A percentile compares a stretch with the other conserved stretches of the same genome.
Evolutionary conservation across 1,284 basidiomycete species (phyloP).

Genomic region (Coniferiporia sulphurascens): DNA sequence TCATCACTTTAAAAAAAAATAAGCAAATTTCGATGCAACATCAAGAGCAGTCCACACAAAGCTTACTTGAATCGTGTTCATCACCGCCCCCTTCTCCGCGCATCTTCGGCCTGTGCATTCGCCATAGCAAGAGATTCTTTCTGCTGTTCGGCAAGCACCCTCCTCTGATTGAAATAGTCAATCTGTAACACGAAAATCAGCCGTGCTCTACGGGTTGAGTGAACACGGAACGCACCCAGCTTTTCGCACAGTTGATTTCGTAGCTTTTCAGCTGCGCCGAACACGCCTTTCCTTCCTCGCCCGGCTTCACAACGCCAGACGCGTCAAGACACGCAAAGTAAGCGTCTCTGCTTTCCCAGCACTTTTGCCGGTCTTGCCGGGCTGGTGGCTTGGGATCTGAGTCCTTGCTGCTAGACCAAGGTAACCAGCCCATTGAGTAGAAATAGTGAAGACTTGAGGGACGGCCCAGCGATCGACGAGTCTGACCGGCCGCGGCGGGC

Average conservation of each 20-base stretch:
- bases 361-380: constrained; percentile 57
- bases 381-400: constrained; percentile 14
- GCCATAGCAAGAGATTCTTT: constrained; percentile 59
- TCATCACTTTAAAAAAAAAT: too few species aligned
- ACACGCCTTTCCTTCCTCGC: constrained; percentile 58
- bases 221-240: constrained; percentile 55
- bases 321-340: constrained; percentile 76
- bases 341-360: constrained; percentile 73
- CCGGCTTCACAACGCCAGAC: constrained; percentile 59
- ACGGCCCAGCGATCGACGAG: neutral
- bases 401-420: constrained; percentile 4
- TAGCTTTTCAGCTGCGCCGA: constrained; percentile 47
- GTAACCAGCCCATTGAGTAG: constrained; percentile 12
- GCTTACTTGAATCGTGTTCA: neutral
- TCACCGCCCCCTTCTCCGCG: constrained; percentile 28
- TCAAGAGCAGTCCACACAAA: neutral
- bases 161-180: constrained; percentile 79
- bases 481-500: neutral
- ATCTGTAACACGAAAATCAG: constrained; percentile 41
- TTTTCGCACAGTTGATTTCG: constrained; percentile 68
- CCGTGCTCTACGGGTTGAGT: neutral
- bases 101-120: constrained; percentile 43
- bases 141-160: constrained; percentile 69
- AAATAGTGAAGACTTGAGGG: neutral
- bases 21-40: too few species aligned